A percentile compares a stretch with the other conserved stretches of the same genome.
Conservation (phyloP, 2,329 filamentous ascomycete species). For the Sporothrix sp. region DNA sequence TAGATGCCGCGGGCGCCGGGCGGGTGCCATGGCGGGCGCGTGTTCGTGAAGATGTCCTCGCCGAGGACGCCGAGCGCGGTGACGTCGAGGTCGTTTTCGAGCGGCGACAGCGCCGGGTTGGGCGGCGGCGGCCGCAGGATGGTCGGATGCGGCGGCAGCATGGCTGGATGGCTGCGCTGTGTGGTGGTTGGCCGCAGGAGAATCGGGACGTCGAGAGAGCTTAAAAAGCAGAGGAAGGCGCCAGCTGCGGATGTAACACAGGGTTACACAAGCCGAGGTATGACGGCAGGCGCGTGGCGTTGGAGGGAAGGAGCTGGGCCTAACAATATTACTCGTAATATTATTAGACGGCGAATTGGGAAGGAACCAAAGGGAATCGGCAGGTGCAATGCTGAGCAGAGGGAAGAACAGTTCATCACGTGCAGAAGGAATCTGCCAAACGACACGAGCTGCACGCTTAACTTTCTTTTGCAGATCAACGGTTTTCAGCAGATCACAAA, state of each 20-base stretch:
- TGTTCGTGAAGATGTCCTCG: constrained; percentile 86
- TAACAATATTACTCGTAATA: too few relatives aligned
- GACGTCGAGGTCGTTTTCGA: constrained; percentile 84
- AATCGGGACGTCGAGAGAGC: not conserved
- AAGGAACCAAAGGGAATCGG: too few relatives aligned
- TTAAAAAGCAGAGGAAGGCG: not conserved
- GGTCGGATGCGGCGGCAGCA: constrained; percentile 31
- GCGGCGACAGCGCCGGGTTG: constrained; percentile 63
- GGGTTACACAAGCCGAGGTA: too few relatives aligned
- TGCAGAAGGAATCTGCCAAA: too few relatives aligned
- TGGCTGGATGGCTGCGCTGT: too few relatives aligned
- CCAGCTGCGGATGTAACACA: not conserved
- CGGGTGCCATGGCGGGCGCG: constrained; percentile 83
- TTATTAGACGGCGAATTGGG: too few relatives aligned
- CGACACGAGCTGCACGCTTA: too few relatives aligned
- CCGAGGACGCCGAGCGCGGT: constrained; percentile 68
- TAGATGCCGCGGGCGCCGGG: constrained; percentile 88
- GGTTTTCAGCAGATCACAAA: too few relatives aligned
- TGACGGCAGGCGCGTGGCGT: not conserved
- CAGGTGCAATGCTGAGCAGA: too few relatives aligned
- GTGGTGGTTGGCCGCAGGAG: not conserved
- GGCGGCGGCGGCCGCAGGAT: constrained; percentile 66
- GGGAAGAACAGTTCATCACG: too few relatives aligned
- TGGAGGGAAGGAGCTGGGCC: too few relatives aligned
- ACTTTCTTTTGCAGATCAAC: too few relatives aligned